Percentiles rank a stretch among this genome's conserved stretches.
Evolutionary conservation across 2,329 filamentous ascomycete genomes (phyloP).

Genomic region (Aspergillus felis): DNA sequence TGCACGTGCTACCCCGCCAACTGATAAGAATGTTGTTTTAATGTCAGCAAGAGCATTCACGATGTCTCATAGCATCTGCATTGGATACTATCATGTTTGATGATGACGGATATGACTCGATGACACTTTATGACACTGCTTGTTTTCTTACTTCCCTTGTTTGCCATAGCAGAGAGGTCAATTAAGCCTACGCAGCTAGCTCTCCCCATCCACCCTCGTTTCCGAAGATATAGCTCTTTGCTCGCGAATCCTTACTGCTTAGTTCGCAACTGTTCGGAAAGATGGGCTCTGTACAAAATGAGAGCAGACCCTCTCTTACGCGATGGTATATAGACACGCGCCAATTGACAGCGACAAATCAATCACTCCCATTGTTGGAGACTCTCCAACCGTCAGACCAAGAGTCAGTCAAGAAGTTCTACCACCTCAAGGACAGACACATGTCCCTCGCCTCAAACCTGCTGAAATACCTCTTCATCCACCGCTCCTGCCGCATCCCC

Average conservation of each 20-base stretch:
- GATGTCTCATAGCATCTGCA: background rate
- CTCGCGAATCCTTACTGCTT: background rate
- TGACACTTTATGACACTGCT: background rate
- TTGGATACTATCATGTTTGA: background rate
- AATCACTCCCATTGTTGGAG: conserved; percentile 36
- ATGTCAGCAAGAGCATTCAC: background rate
- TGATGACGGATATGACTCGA: background rate
- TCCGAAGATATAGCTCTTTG: background rate
- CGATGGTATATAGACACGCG: conserved; percentile 46
- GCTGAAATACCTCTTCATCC: conserved; percentile 59
- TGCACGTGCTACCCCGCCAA: conserved; percentile 18
- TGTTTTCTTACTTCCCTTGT: background rate
- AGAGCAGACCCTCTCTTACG: conserved; percentile 14
- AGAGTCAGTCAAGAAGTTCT: conserved; percentile 46
- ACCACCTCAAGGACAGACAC: conserved; percentile 53
- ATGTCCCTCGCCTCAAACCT: conserved; percentile 60
- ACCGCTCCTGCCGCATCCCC: conserved; percentile 51
- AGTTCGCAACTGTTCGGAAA: background rate
- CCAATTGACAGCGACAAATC: conserved; percentile 25
- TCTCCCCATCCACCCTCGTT: background rate
- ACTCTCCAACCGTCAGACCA: conserved; percentile 47
- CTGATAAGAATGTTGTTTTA: background rate
- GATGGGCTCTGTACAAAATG: background rate
- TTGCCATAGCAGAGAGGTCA: background rate
- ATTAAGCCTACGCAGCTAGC: background rate